phyloP scores from a whole-genome alignment of 768 basidiomycete species.

The Russula sp. region DNA sequence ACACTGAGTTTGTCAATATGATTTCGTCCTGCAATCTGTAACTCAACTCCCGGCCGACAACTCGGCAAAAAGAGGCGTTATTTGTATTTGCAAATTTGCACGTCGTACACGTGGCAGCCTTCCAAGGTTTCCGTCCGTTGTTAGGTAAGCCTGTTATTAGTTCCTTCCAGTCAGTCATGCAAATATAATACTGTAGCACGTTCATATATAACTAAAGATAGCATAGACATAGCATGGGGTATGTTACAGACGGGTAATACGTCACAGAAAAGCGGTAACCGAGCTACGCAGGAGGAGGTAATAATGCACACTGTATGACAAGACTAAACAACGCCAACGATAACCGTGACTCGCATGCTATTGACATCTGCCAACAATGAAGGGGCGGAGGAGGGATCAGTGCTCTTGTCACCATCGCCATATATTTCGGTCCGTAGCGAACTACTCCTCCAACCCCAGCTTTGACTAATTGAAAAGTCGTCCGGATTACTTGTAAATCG shows the following conservation, averaged over 20 bases:
- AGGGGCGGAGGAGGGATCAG: slow-evolving; percentile 12
- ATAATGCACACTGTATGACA: neutral
- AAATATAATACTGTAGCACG: no score
- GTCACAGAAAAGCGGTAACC: neutral
- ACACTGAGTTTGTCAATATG: neutral
- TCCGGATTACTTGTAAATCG: slow-evolving; percentile 85
- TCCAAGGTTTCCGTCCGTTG: neutral
- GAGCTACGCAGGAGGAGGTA: neutral
- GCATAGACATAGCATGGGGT: neutral
- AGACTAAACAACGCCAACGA: slow-evolving; percentile 63
- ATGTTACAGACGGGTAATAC: neutral
- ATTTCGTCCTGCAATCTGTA: neutral
- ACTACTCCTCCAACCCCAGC: slow-evolving; percentile 88
- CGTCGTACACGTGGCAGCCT: slow-evolving; percentile 9
- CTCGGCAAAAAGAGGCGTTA: neutral
- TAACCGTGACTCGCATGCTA: slow-evolving; percentile 70
- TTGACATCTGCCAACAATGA: slow-evolving; percentile 39
- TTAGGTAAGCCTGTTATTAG: slow-evolving; percentile 10
- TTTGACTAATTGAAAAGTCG: slow-evolving; percentile 75
- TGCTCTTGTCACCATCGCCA: slow-evolving; percentile 28
- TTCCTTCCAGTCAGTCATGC: no score
- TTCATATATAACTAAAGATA: neutral
- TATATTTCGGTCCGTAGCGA: slow-evolving; percentile 47
- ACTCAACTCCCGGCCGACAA: slow-evolving; percentile 1
- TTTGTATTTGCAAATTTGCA: neutral